Base-by-base conservation (phyloP, 805 yeast species). In the Ogataea haglerorum region DNA sequence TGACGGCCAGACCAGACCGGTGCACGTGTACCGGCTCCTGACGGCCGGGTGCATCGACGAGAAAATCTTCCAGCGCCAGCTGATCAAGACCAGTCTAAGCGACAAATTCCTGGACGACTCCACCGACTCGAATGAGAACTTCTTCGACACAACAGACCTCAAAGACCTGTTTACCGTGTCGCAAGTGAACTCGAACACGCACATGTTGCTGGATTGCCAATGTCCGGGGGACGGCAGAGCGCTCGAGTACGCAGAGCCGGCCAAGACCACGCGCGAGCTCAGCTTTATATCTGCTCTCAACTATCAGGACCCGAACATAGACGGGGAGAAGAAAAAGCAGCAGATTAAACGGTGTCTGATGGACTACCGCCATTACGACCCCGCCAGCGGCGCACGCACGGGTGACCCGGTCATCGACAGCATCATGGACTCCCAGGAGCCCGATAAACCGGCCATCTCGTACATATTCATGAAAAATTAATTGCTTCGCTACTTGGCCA, bases 41-140 rank as follows among this genome's bases (percentile, higher is more conserved):
- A 84, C 95, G 0, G 80, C 95, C 0, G 99, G 98, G 0, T 80
- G 90, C 40, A 84, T 89, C 25, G 99, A 93, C 58, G 99, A 93
- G 58, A 91, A 90, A 64, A 90, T 93, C 3, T 81, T 85, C 45
- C 98, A 93, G 58, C 69, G 99, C 14, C 99, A 93, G 60, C 65
- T 90, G 39, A 81, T 87, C 70, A 93, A 93, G 60, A 77, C 69
- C 40, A 89, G 82, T 38, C 64, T 91, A 36, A 85, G 96, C 34
- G 82, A 82, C 46, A 79, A 78, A 48, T 83, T 91, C 51, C 70
- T 76, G 49, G 82, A 49, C 43, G 63, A 65, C 39, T 59, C 63
- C 16, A 45, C 36, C 10, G 58, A 62, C 5, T 69, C 78, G 0
- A 76, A 74, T 21, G 80, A 79, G 51, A 80, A 85, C 54, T 70